Evolutionary conservation across 306 rosid species (phyloP), one percentile per base, ranked within the genome.

Genomic region (Sechiopsis laciniata): DNA sequence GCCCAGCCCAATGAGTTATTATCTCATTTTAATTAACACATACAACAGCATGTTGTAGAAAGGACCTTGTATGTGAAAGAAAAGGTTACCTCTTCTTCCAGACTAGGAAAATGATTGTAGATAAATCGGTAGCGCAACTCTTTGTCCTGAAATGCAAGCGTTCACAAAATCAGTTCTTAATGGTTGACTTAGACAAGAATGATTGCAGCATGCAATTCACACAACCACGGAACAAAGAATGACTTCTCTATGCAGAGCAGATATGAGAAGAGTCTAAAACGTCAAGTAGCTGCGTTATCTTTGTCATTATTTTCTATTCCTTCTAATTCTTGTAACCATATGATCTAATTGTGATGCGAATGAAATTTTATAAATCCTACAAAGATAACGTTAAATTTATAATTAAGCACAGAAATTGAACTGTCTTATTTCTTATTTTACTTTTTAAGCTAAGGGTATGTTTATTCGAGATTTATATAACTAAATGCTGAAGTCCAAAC

Each of bases 81-180:
- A 60, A 74, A 81, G 66, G 84, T 68, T 89, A 95, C 99, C 91
- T 95, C 92, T 85, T 89, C 99, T 70, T 88, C 87, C 85, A 95
- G 81, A 76, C 91, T 91, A 63, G 99, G 97, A 80, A 87, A 95
- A 81, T 95, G 99, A 82, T 95, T 95, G 80, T 95, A 95, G 88
- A 95, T 95, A 76, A 95, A 95, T 64, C 97, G 96, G 77, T 95
- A 95, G 0, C 97, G 86, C 91, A 95, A 62, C 82, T 95, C 99
- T 40, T 81, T 89, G 78, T 95, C 99, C 99, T 94, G 89, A 21
- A 82, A 78, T 46, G 50, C 46, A 81, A 73, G 26, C 3, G 55
- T 65, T 46, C 32, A 66, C 75, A 64, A 79, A 21, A 66, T 81
- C 74, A 75, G 77, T 45, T 53, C 22, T 68, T 21, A 45, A 16